A percentile compares a stretch with the other conserved stretches of the same genome.
Evolutionary conservation across 2,329 filamentous ascomycete species (phyloP).

Genomic region (Colletotrichum siamense): DNA sequence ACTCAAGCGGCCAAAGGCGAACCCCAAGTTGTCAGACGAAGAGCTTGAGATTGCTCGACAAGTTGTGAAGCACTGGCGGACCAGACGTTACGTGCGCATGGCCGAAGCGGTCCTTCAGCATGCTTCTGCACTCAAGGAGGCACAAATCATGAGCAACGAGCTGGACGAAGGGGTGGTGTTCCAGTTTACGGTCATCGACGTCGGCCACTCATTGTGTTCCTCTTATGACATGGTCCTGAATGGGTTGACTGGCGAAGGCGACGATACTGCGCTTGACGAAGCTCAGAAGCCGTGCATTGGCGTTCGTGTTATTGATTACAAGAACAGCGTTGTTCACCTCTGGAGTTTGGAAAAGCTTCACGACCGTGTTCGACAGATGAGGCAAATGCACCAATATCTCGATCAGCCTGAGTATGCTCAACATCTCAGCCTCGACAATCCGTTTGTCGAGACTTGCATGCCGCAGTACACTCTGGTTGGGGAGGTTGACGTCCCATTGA

Average conservation of each 20-base stretch:
- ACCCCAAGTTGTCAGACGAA: constrained; percentile 70
- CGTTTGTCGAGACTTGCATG: constrained; percentile 90
- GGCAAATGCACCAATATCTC: constrained; percentile 95
- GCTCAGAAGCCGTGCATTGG: constrained; percentile 89
- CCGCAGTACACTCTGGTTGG: constrained; percentile 92
- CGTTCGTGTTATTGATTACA: constrained; percentile 90
- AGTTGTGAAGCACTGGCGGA: constrained; percentile 77
- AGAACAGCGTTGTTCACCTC: constrained; percentile 81
- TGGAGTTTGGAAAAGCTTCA: constrained; percentile 96
- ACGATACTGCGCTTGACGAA: constrained; percentile 80
- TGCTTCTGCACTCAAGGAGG: constrained; percentile 88
- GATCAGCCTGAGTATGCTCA: constrained; percentile 94
- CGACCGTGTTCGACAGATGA: constrained; percentile 87
- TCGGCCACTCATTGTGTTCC: constrained; percentile 87
- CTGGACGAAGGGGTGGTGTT: constrained; percentile 93
- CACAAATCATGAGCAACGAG: constrained; percentile 96
- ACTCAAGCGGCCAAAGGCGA: constrained; percentile 64
- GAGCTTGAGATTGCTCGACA: constrained; percentile 75
- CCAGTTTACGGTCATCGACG: constrained; percentile 90
- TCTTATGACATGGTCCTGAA: constrained; percentile 97
- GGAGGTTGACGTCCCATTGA: constrained; percentile 89
- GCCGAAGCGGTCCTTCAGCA: constrained; percentile 90
- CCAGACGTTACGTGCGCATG: constrained; percentile 90
- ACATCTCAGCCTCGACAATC: constrained; percentile 91
- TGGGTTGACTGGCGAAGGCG: constrained; percentile 83